Percentiles rank a stretch among this genome's conserved stretches.
These are phyloP conservation scores for Ophiostoma pallidulum DNA, from an alignment of 2,329 filamentous ascomycete species.

Conservation along the genomic window DNA sequence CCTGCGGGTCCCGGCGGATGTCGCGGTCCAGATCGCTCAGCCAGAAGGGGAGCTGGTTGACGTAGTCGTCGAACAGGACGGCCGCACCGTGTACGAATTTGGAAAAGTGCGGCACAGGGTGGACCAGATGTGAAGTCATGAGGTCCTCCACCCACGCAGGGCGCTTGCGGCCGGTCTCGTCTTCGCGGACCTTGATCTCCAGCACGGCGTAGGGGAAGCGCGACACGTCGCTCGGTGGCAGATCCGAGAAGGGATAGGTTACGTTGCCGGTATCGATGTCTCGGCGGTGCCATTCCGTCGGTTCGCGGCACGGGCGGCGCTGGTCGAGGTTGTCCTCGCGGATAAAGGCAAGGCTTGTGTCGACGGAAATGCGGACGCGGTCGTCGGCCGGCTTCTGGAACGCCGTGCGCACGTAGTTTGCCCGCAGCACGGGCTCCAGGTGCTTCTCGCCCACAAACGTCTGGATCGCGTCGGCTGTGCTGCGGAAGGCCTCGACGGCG, in stretches of 20 bases:
- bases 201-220: conserved; percentile 85
- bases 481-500: conserved; percentile 59
- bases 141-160: conserved; percentile 85
- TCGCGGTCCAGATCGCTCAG: conserved; percentile 83
- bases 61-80: conserved; percentile 85
- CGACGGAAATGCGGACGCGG: conserved; percentile 82
- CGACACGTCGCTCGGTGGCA: conserved; percentile 84
- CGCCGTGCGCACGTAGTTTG: conserved; percentile 87
- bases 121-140: conserved; percentile 86
- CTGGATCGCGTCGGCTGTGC: conserved; percentile 68
- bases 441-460: conserved; percentile 66
- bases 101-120: conserved; percentile 81
- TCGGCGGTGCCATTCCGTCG: conserved; percentile 77
- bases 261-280: conserved; percentile 80
- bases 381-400: conserved; percentile 95
- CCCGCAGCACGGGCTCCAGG: conserved; percentile 75
- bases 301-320: conserved; percentile 80
- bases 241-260: conserved; percentile 76
- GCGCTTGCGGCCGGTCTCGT: conserved; percentile 48
- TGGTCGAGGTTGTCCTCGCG: conserved; percentile 66
- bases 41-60: conserved; percentile 97
- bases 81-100: conserved; percentile 95
- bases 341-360: conserved; percentile 86
- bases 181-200: conserved; percentile 80
- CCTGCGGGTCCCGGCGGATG: conserved; percentile 85